Percentiles rank a stretch among this genome's conserved stretches.
phyloP scores from a whole-genome alignment of 2,329 filamentous ascomycete genomes.

The Botryotinia convoluta region DNA sequence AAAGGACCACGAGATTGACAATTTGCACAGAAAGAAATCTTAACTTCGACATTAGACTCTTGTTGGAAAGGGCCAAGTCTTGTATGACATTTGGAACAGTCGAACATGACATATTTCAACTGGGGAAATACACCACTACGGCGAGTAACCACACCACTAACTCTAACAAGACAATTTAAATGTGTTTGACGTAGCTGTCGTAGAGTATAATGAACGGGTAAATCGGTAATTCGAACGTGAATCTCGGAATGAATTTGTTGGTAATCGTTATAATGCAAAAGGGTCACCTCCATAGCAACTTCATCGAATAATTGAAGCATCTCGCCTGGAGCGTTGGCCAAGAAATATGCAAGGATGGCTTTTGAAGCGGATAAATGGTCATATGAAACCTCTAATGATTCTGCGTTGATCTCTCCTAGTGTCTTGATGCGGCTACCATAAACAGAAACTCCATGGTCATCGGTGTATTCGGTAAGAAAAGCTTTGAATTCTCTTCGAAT shows the following conservation, averaged over 20 bases:
- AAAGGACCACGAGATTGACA: constrained; percentile 96
- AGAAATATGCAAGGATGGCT: constrained; percentile 90
- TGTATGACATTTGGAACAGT: constrained; percentile 88
- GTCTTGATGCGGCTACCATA: constrained; percentile 93
- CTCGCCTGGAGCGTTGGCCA: constrained; percentile 93
- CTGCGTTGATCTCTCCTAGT: constrained; percentile 94
- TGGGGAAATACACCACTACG: constrained; percentile 95
- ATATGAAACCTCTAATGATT: constrained; percentile 94
- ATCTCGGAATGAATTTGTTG: constrained; percentile 97
- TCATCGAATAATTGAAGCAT: constrained; percentile 95
- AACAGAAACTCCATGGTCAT: constrained; percentile 83
- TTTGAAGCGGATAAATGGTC: constrained; percentile 87
- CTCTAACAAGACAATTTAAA: constrained; percentile 90
- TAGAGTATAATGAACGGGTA: constrained; percentile 92
- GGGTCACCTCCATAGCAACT: constrained; percentile 92
- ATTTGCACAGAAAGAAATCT: constrained; percentile 92
- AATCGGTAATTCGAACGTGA: constrained; percentile 91
- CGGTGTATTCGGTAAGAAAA: constrained; percentile 94
- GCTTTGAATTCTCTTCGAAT: constrained; percentile 97
- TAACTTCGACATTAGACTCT: constrained; percentile 94
- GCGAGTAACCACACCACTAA: constrained; percentile 92
- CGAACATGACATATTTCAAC: constrained; percentile 97
- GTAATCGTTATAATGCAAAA: constrained; percentile 96
- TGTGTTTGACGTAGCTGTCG: constrained; percentile 93
- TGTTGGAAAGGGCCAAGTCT: constrained; percentile 96